Conservation (phyloP, 169 alveolate genomes). For the Eimeria zaria region DNA sequence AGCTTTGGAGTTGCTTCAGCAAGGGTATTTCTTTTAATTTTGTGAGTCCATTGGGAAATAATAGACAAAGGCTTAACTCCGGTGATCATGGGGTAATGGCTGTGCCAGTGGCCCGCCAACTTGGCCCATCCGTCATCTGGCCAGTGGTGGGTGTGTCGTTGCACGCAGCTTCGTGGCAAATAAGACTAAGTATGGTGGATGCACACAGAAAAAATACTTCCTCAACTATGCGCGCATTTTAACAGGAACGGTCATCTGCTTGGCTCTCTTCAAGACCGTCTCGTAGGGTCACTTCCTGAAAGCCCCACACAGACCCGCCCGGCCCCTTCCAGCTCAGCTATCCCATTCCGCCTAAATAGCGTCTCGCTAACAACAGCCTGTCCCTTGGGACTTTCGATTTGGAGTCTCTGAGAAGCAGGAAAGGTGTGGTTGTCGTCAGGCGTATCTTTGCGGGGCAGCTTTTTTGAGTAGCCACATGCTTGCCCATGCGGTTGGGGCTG, state of each 20-base stretch:
- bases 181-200: background rate
- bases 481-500: background rate
- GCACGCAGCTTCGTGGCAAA: background rate
- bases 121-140: background rate
- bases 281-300: slow-evolving; percentile 21
- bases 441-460: background rate
- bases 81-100: background rate
- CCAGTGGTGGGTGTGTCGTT: background rate
- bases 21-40: background rate
- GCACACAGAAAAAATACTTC: background rate
- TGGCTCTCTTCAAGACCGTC: background rate
- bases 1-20: background rate
- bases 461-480: background rate
- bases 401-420: background rate
- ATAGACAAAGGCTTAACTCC: background rate
- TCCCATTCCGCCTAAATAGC: background rate
- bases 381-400: background rate
- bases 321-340: background rate
- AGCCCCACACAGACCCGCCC: slow-evolving; percentile 40
- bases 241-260: background rate
- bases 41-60: background rate
- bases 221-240: background rate
- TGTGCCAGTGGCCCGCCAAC: slow-evolving; percentile 23
- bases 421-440: too few relatives aligned
- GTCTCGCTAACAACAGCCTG: background rate